Percentiles rank a stretch among this genome's conserved stretches.
These are phyloP conservation scores for Allomyces javanicus DNA, from an alignment of 192 early-diverging fungal genomes.

Conservation along the genomic window DNA sequence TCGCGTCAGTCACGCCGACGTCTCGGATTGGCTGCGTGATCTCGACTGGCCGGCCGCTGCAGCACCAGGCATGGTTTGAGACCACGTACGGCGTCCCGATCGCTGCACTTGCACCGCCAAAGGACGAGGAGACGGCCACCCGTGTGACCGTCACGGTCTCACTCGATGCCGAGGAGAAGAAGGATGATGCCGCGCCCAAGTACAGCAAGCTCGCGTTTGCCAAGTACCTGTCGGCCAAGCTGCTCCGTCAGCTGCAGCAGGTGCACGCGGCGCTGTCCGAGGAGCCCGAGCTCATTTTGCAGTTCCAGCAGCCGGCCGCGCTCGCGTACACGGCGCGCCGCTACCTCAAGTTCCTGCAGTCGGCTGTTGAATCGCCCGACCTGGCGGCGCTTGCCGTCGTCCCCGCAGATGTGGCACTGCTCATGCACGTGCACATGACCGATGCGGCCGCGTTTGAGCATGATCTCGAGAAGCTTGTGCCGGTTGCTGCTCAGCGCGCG, in stretches of 20 bases:
- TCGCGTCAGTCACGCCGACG: too few relatives aligned
- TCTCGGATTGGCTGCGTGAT: too few relatives aligned
- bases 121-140: too few relatives aligned
- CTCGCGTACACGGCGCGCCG: too few relatives aligned
- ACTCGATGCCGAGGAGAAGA: not conserved
- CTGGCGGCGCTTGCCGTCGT: not conserved
- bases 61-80: too few relatives aligned
- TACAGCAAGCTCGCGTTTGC: not conserved
- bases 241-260: not conserved
- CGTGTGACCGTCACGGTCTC: not conserved
- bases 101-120: too few relatives aligned
- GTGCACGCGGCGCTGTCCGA: not conserved
- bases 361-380: too few relatives aligned
- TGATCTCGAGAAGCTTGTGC: not conserved
- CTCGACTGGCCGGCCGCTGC: too few relatives aligned
- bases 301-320: not conserved
- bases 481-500: not conserved
- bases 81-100: too few relatives aligned
- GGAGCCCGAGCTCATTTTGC: not conserved
- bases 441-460: not conserved
- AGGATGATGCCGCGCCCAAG: not conserved
- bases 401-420: not conserved
- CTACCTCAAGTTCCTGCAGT: too few relatives aligned
- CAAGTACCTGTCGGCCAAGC: not conserved
- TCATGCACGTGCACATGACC: not conserved